phyloP scores from a whole-genome alignment of 345 rosid species.

The Gynandropsis gynandra region DNA sequence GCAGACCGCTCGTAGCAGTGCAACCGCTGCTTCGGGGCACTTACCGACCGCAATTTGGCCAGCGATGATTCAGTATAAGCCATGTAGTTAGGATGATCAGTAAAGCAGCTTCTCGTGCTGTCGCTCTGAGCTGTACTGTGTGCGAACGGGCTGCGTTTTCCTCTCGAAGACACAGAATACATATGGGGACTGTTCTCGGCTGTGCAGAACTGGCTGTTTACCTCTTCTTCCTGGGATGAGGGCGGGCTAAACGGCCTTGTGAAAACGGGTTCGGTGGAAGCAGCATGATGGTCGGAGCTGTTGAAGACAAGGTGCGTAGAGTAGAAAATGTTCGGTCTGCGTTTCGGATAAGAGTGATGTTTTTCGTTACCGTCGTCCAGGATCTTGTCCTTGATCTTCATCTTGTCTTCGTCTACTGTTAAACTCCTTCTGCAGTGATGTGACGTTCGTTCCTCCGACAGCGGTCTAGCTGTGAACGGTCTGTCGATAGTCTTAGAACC shows the following conservation, averaged over 20 bases:
- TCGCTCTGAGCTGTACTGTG: constrained; percentile 35
- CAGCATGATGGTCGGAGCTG: constrained; percentile 35
- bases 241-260: constrained; percentile 48
- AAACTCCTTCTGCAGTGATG: too few relatives aligned
- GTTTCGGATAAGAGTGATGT: constrained; percentile 35
- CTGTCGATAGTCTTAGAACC: constrained; percentile 49
- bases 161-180: constrained; percentile 56
- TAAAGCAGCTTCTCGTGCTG: constrained; percentile 47
- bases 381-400: too few relatives aligned
- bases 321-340: constrained; percentile 40
- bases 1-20: constrained; percentile 51
- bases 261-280: too few relatives aligned
- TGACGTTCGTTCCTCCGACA: too few relatives aligned
- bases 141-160: constrained; percentile 59
- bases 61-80: constrained; percentile 72
- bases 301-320: constrained; percentile 29
- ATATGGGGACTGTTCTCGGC: constrained; percentile 76
- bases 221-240: constrained; percentile 39
- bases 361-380: constrained; percentile 67
- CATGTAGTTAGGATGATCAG: constrained; percentile 84
- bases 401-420: too few relatives aligned
- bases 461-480: too few relatives aligned
- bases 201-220: constrained; percentile 43
- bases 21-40: constrained; percentile 81
- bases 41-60: constrained; percentile 70